Evolutionary conservation across 257 asterid genomes (phyloP).

Genomic region (Nemophila menziesii): DNA sequence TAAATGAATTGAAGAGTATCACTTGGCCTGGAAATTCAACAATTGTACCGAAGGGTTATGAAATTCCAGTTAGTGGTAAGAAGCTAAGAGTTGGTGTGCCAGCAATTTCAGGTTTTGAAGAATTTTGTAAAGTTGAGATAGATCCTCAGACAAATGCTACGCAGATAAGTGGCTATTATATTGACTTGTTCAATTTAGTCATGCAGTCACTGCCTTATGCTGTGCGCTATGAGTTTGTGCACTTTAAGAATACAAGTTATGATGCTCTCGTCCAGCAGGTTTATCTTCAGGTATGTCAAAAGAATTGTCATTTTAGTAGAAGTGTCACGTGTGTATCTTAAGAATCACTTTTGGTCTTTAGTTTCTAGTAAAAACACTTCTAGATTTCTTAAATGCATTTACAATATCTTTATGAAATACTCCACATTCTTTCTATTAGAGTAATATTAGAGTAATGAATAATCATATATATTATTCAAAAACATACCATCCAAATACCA

Average conservation of each 20-base stretch:
- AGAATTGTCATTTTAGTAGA: too few relatives aligned
- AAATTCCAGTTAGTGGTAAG: constrained; percentile 27
- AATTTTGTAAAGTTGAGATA: constrained; percentile 22
- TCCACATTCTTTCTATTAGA: too few relatives aligned
- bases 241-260: constrained; percentile 24
- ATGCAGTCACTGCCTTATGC: constrained; percentile 25
- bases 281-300: constrained; percentile 11
- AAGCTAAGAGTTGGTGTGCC: constrained; percentile 38
- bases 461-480: too few relatives aligned
- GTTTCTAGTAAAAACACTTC: too few relatives aligned
- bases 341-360: too few relatives aligned
- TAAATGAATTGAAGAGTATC: constrained; percentile 20
- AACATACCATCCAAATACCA: too few relatives aligned
- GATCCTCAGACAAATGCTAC: constrained; percentile 20
- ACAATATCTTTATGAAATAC: too few relatives aligned
- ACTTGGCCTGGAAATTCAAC: constrained; percentile 41
- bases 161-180: constrained; percentile 21
- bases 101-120: constrained; percentile 13
- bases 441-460: too few relatives aligned
- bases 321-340: too few relatives aligned
- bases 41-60: constrained; percentile 36
- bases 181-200: constrained; percentile 32
- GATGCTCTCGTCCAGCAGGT: constrained; percentile 41
- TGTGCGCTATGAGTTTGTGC: constrained; percentile 24
- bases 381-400: too few relatives aligned